Evolutionary conservation across 1,139 yeast genomes (phyloP), one percentile per base, ranked within the genome.

Genomic region (Zygosaccharomyces sapae): DNA sequence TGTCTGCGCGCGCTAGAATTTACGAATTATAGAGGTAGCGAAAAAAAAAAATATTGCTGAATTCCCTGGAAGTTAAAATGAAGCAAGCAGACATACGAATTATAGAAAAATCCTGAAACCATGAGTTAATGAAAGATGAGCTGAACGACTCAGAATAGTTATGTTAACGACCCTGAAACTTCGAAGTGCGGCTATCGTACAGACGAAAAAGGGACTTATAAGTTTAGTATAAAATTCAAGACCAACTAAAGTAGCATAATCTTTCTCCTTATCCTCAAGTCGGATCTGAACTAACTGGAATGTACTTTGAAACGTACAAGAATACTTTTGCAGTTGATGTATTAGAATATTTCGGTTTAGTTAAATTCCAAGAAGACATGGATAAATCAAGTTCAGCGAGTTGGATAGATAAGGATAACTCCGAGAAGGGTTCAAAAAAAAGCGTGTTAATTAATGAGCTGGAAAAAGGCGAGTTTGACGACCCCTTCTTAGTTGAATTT

Each of bases 401-500:
- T 29, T 29, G 33, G 33, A 29, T 29, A 29, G 33, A 29, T 5
- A 29, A 29, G 33, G 33, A 29, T 29, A 29, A 29, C 7, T 29
- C 33, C 7, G 33, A 29, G 33, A 29, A 29, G 33, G 7, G 7
- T 29, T 29, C 33, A 29, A 29, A 29, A 29, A 29, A 29, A n/a
- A 29, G 33, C 33, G 33, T 5, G 33, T 29, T 29, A 29, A 29
- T 29, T 29, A 29, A 5, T 29, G 33, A 29, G 33, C 33, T 29
- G 33, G 33, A 29, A 29, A 29, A 29, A 29, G 33, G 33, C 33
- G 33, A 29, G 7, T 29, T 4, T 29, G 33, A 29, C 18, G 53
- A 54, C 43, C 51, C 50, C 4, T 53, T 50, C 31, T 20, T 52
- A 6, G 54, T 59, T 3, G 52, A 44, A 9, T 58, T 58, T 57